phyloP scores from a whole-genome alignment of 176 grass and related monocot species.

The Rhynchospora breviuscula region DNA sequence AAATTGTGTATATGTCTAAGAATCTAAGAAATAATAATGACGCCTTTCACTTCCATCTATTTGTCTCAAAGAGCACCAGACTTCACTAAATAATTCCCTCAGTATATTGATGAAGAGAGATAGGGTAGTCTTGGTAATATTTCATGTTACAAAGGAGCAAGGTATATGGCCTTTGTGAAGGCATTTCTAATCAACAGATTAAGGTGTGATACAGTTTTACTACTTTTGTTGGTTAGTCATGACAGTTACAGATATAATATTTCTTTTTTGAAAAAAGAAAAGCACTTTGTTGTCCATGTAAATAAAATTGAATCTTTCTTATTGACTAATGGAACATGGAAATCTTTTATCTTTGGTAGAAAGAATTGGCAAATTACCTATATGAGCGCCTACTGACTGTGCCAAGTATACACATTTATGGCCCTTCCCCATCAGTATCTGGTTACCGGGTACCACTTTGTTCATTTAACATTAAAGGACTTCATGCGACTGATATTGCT shows the following conservation, averaged over 20 bases:
- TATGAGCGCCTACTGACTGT: conserved; percentile 49
- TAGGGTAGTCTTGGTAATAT: not conserved
- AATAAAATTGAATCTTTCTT: not conserved
- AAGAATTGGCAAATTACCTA: conserved; percentile 41
- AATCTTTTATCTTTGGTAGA: conserved; percentile 25
- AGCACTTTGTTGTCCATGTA: not conserved
- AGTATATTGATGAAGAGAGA: not conserved
- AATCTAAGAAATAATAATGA: not conserved
- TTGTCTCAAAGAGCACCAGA: not conserved
- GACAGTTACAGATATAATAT: not conserved
- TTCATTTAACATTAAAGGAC: conserved; percentile 81
- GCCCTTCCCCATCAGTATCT: conserved; percentile 54
- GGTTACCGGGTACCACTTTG: conserved; percentile 52
- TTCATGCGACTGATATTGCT: conserved; percentile 96
- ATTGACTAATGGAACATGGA: not conserved
- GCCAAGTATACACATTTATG: conserved; percentile 68
- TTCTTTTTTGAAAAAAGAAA: conserved; percentile 1
- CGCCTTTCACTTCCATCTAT: not conserved
- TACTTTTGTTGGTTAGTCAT: conserved; percentile 25
- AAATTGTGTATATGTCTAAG: not conserved
- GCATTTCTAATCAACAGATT: not conserved
- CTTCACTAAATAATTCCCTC: not conserved
- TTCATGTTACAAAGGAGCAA: not conserved
- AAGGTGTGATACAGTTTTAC: not conserved
- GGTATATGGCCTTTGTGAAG: not conserved